These are phyloP conservation scores for Ustilago curta DNA, from an alignment of 1,284 basidiomycete genomes.

Conservation along the genomic window DNA sequence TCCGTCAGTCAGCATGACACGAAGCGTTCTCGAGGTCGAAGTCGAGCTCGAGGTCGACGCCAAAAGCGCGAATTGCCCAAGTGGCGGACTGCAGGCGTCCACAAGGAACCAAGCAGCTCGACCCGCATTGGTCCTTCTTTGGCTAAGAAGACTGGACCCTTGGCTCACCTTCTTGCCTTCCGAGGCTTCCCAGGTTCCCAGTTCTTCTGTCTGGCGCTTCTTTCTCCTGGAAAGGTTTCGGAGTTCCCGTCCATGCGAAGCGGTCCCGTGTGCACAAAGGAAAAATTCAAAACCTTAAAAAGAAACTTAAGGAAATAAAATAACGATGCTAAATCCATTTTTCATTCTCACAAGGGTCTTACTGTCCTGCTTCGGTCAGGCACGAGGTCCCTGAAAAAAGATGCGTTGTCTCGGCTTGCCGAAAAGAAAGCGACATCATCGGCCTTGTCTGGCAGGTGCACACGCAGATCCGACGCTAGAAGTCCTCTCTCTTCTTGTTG, in stretches of 20 bases:
- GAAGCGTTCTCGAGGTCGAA: neutral
- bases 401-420: too few relatives aligned
- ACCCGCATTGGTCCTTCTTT: neutral
- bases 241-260: conserved; percentile 16
- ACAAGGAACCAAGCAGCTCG: neutral
- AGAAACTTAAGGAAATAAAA: neutral
- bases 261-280: conserved; percentile 32
- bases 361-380: conserved; percentile 1
- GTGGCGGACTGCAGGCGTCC: neutral
- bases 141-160: neutral
- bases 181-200: neutral
- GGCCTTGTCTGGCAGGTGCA: too few relatives aligned
- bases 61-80: conserved; percentile 11
- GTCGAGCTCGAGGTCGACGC: neutral
- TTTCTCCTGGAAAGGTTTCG: neutral
- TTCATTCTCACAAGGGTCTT: neutral
- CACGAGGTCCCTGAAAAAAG: neutral
- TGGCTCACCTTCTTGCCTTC: neutral
- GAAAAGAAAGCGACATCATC: too few relatives aligned
- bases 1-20: neutral
- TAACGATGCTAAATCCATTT: neutral
- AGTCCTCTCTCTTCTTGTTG: too few relatives aligned
- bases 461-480: too few relatives aligned
- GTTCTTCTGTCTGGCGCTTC: neutral
- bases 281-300: conserved; percentile 36